Conservation (phyloP, 2,329 filamentous ascomycete species). For the Fusarium scirpi region DNA sequence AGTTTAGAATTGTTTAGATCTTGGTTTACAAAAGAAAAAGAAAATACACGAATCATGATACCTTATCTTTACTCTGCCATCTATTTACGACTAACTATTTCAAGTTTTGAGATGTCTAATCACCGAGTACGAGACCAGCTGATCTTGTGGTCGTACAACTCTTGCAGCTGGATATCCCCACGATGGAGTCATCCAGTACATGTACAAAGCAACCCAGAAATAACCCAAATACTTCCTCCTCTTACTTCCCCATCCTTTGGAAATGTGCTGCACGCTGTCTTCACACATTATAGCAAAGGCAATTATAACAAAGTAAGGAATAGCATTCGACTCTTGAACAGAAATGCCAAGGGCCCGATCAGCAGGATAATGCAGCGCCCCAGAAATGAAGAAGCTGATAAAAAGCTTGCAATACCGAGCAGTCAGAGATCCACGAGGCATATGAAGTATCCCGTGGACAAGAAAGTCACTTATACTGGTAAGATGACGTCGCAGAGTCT, state of each 20-base stretch:
- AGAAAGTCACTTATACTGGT: conserved; percentile 26
- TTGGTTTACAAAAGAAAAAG: background rate
- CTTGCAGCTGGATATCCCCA: conserved; percentile 39
- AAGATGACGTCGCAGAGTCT: conserved; percentile 36
- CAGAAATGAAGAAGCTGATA: conserved; percentile 33
- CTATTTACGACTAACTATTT: background rate
- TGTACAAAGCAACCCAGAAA: conserved; percentile 27
- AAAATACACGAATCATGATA: background rate
- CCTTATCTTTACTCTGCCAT: background rate
- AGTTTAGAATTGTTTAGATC: background rate
- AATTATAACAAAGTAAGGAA: conserved; percentile 26
- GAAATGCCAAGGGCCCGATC: conserved; percentile 31
- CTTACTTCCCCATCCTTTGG: background rate
- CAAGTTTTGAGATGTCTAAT: background rate
- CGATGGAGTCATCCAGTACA: conserved; percentile 41
- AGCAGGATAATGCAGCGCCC: conserved; percentile 31
- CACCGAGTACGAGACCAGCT: conserved; percentile 18
- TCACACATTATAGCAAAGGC: conserved; percentile 34
- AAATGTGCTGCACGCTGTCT: conserved; percentile 22
- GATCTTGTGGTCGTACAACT: conserved; percentile 23
- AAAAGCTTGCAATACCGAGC: conserved; percentile 36
- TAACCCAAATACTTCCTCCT: conserved; percentile 26
- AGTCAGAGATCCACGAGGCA: conserved; percentile 9
- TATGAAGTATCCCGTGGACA: conserved; percentile 13
- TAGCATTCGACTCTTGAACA: conserved; percentile 23